Evolutionary conservation across 1,284 basidiomycete species (phyloP), one percentile per base, ranked within the genome.

Genomic region (Cryptococcus sp.): DNA sequence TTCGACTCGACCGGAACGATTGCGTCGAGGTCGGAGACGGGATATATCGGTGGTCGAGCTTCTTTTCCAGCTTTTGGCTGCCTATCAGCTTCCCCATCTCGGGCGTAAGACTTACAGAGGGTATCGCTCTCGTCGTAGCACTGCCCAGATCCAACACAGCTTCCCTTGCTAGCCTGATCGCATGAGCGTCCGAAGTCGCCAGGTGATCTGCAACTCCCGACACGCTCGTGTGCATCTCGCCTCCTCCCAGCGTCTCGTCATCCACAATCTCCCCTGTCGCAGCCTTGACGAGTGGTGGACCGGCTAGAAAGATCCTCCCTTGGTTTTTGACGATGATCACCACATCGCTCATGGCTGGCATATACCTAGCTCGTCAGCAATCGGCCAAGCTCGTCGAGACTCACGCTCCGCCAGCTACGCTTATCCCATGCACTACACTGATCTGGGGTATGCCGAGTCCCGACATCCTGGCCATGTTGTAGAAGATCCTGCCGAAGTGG

Each of bases 401-500:
- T 54, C 45, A 58, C 51, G 69, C 69, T 33, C 69, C 69, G 33
- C 78, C 77, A 2, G 92, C 92, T 18, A 97, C 91, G 39, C 86
- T 89, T 65, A 95, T 95, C 18, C 92, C 92, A 63, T 95, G 92
- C 3, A 95, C 90, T 18, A 92, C 82, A 24, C 88, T 85, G 62
- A 97, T 85, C 72, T 97, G 91, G 0, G 91, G 90, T 36, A 95
- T 90, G 3, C 86, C 84, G 1, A 88, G 77, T 0, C 87, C 87
- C 43, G 87, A 92, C 85, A 94, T 59, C 58, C 74, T 50, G 52
- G 86, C 90, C 89, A 94, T 95, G 66, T 97, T 95, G 71, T 92
- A 95, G 74, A 97, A 97, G 68, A 97, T 95, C 12, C 91, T 80
- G 9, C 92, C 92, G 66, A 97, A 97, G 71, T 97, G 90, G 62